These are phyloP conservation scores for Cyclotella cryptica DNA, from an alignment of 108 stramenopile species.

Conservation along the genomic window DNA sequence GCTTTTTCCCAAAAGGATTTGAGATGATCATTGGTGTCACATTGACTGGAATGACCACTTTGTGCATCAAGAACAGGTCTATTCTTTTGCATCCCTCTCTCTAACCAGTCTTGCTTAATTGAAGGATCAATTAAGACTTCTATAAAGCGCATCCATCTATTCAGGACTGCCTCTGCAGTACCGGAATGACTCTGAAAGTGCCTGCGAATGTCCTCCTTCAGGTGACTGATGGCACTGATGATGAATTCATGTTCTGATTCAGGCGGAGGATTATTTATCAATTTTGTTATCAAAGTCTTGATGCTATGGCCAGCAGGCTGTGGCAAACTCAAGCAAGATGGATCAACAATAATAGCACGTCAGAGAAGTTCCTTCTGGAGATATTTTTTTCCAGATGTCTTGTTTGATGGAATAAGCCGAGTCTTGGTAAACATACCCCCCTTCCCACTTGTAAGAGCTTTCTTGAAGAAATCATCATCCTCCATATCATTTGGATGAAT, in stretches of 20 bases:
- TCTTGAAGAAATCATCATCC: not conserved
- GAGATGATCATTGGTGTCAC: not conserved
- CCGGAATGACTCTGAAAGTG: not conserved
- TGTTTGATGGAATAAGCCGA: not conserved
- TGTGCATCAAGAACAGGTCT: not conserved
- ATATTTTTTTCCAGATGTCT: not conserved
- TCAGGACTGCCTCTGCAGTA: not conserved
- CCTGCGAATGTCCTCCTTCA: not conserved
- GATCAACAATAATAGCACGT: not conserved
- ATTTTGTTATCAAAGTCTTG: not conserved
- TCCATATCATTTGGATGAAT: not conserved
- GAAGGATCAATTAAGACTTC: not conserved
- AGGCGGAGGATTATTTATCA: not conserved
- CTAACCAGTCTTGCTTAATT: not conserved
- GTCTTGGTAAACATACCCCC: not conserved
- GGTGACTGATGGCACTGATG: not conserved
- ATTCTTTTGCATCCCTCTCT: conserved; percentile 7
- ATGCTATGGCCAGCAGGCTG: not conserved
- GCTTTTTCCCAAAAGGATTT: conserved; percentile 1
- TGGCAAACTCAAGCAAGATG: not conserved
- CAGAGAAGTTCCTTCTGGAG: not conserved
- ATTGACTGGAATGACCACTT: not conserved
- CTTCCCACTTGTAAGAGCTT: not conserved
- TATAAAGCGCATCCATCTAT: conserved; percentile 1
- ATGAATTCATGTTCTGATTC: not conserved